Conservation (phyloP, 2,329 filamentous ascomycete genomes). For the Dryadomyces quercivorus region DNA sequence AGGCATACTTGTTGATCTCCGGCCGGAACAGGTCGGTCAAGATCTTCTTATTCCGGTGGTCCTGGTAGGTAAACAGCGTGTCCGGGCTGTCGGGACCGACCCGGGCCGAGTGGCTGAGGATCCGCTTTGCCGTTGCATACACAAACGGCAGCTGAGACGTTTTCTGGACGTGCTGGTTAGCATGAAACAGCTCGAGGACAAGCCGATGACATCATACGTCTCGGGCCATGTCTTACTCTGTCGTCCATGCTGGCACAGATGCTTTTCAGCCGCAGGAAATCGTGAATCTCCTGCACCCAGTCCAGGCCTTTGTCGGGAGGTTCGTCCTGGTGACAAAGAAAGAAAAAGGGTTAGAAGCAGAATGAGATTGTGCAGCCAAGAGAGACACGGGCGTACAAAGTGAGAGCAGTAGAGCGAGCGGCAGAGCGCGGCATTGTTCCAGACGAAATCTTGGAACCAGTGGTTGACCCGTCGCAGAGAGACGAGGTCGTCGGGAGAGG, state of each 20-base stretch:
- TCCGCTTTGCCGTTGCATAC: conserved; percentile 28
- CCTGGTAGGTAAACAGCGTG: conserved; percentile 17
- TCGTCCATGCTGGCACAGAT: conserved; percentile 25
- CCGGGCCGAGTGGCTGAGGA: conserved; percentile 32
- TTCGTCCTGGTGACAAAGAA: conserved; percentile 26
- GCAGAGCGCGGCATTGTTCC: conserved; percentile 45
- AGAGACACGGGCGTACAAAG: conserved; percentile 6
- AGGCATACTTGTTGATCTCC: conserved; percentile 40
- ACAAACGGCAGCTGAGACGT: conserved; percentile 35
- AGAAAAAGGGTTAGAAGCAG: neutral
- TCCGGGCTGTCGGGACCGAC: conserved; percentile 17
- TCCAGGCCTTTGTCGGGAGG: conserved; percentile 18
- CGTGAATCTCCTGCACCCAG: conserved; percentile 26
- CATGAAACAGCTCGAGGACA: neutral
- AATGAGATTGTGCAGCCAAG: neutral
- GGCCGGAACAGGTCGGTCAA: conserved; percentile 31
- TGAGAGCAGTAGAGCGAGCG: conserved; percentile 41
- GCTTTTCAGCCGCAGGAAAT: conserved; percentile 29
- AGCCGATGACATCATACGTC: no score
- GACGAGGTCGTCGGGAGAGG: conserved; percentile 44
- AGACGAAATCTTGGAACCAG: conserved; percentile 39
- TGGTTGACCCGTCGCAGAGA: conserved; percentile 38
- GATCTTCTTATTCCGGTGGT: conserved; percentile 35
- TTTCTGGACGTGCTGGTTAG: conserved; percentile 14
- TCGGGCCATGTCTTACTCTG: conserved; percentile 16